Evolutionary conservation across 2,329 filamentous ascomycete genomes (phyloP).

Genomic region (Neobulgaria alba): DNA sequence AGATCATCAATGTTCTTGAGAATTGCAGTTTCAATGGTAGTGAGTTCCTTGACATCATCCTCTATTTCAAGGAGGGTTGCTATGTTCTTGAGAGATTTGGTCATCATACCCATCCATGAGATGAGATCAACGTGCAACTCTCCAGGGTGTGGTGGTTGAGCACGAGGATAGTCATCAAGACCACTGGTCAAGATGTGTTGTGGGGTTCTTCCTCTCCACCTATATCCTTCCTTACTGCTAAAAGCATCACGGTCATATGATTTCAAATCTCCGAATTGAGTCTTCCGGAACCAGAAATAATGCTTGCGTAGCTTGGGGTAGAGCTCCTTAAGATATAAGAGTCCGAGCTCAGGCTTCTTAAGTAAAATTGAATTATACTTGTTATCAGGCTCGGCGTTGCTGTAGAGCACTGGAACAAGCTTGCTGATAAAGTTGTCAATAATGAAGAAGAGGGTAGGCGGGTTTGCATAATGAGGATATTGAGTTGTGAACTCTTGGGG

Average conservation of each 20-base stretch:
- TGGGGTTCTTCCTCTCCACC: slow-evolving; percentile 85
- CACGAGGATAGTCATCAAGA: slow-evolving; percentile 89
- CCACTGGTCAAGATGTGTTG: slow-evolving; percentile 87
- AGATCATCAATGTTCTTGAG: slow-evolving; percentile 81
- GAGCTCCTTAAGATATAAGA: slow-evolving; percentile 64
- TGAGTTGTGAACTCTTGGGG: slow-evolving; percentile 88
- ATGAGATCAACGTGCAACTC: slow-evolving; percentile 94
- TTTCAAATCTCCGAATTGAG: slow-evolving; percentile 82
- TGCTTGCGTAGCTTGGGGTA: slow-evolving; percentile 85
- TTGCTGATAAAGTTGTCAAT: slow-evolving; percentile 78
- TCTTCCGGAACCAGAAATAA: slow-evolving; percentile 91
- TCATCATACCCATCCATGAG: slow-evolving; percentile 97
- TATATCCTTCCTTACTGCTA: slow-evolving; percentile 84
- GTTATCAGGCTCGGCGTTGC: slow-evolving; percentile 36
- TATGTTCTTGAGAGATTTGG: slow-evolving; percentile 72
- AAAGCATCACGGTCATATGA: slow-evolving; percentile 84
- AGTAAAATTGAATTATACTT: slow-evolving; percentile 55
- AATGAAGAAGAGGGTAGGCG: slow-evolving; percentile 86
- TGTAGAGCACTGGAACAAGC: slow-evolving; percentile 39
- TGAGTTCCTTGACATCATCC: slow-evolving; percentile 69
- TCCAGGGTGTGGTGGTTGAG: slow-evolving; percentile 87
- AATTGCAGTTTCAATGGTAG: slow-evolving; percentile 66
- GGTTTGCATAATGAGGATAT: slow-evolving; percentile 96
- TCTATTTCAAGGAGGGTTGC: slow-evolving; percentile 63
- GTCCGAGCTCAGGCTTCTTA: slow-evolving; percentile 56